Base-by-base conservation (phyloP, 2,329 filamentous ascomycete genomes). In the Neoscytalidium dimidiatum region DNA sequence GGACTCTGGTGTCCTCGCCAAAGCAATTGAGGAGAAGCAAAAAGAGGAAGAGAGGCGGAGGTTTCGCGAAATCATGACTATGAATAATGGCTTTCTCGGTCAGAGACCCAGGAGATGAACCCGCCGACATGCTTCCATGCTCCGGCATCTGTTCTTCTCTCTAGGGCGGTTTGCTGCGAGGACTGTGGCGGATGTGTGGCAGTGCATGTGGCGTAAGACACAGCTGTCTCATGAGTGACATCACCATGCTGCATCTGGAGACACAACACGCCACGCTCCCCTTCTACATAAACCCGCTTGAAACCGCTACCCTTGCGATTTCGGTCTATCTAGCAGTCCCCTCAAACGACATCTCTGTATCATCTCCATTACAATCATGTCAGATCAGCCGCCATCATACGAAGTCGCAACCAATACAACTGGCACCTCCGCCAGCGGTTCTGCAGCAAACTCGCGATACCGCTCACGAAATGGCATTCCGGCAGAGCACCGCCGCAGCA, bases 401-500 rank as follows among this genome's bases (percentile, higher is more conserved):
- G 74, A 75, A 63, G 68, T 67, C 23, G 75, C 73, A 58, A 74
- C 68, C 6, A 67, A 66, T 53, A 71, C 67, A 48, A 70, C 71
- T 14, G 38, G 31, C 41, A 6, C 51, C 38, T 70, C 68, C 46
- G 51, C 69, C 21, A 56, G n/a, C n/a, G n/a, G n/a, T n/a, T n/a
- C n/a, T n/a, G n/a, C n/a, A n/a, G n/a, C n/a, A n/a, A n/a, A n/a
- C n/a, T n/a, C 56, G 2, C 66, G 52, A 13, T 71, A 69, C 48
- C 77, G 74, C 57, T 73, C 77, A 29, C 77, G 81, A 64, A 84
- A 84, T 79, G 83, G 82, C 62, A 87, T 88, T 46, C 83, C 85
- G 0, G 77, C 81, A 1, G 76, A 79, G 11, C 75, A 76, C 35
- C 81, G 86, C 13, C 81, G 85, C n/a, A 83, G 80, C 26, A 88